These are phyloP conservation scores for Pseudogymnoascus sp. DNA, from an alignment of 2,329 filamentous ascomycete genomes.

Conservation along the genomic window DNA sequence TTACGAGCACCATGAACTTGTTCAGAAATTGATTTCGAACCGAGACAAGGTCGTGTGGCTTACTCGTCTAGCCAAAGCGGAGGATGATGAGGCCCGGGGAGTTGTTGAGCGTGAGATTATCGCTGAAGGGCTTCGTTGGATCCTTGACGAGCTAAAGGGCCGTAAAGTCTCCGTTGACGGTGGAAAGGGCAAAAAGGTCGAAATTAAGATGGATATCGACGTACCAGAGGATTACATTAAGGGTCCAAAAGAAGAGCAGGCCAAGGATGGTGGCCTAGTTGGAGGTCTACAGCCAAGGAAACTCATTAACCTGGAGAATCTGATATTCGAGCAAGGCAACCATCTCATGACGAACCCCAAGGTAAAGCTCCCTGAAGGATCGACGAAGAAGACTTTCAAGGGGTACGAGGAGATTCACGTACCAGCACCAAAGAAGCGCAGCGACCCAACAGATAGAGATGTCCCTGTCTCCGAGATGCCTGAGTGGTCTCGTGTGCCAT, in stretches of 20 bases:
- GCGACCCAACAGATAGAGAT: constrained; percentile 70
- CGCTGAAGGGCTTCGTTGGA: constrained; percentile 76
- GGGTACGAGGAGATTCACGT: constrained; percentile 99
- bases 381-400: constrained; percentile 92
- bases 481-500: constrained; percentile 83
- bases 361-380: constrained; percentile 87
- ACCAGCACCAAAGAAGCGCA: constrained; percentile 81
- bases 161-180: constrained; percentile 54
- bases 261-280: constrained; percentile 61
- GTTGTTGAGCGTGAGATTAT: constrained; percentile 86
- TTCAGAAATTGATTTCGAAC: constrained; percentile 85
- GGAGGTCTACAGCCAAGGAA: constrained; percentile 82
- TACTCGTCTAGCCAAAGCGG: constrained; percentile 76
- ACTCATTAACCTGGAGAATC: constrained; percentile 87
- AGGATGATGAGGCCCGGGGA: constrained; percentile 68
- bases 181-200: constrained; percentile 60
- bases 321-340: constrained; percentile 96
- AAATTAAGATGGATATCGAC: constrained; percentile 95
- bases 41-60: constrained; percentile 94
- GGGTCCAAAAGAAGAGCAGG: constrained; percentile 45
- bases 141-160: constrained; percentile 81
- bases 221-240: constrained; percentile 56
- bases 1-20: constrained; percentile 90
- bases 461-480: constrained; percentile 84
- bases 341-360: constrained; percentile 99